Evolutionary conservation across 768 basidiomycete genomes (phyloP).

Genomic region (Tricholoma flavovirens): DNA sequence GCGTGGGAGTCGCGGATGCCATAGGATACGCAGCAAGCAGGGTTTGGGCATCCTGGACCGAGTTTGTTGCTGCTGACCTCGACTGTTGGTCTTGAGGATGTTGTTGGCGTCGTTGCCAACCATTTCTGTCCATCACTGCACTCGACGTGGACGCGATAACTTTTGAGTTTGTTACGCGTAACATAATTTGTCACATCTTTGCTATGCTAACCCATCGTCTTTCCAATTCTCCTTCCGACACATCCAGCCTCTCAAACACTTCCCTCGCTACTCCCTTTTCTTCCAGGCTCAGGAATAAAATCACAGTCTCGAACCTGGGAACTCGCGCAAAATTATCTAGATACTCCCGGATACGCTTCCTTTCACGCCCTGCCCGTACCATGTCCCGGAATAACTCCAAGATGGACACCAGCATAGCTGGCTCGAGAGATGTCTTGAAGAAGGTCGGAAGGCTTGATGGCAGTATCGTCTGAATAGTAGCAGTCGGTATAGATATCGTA

Average conservation of each 20-base stretch:
- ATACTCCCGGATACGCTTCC: slow-evolving; percentile 35
- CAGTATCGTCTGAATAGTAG: slow-evolving; percentile 41
- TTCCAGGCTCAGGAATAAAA: slow-evolving; percentile 51
- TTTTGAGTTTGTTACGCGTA: background rate
- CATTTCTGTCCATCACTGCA: slow-evolving; percentile 30
- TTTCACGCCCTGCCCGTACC: slow-evolving; percentile 16
- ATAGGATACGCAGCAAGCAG: slow-evolving; percentile 66
- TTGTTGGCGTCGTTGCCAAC: slow-evolving; percentile 25
- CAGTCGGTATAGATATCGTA: slow-evolving; percentile 2
- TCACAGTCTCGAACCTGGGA: slow-evolving; percentile 57
- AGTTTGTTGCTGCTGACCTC: slow-evolving; percentile 31
- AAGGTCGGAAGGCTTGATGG: slow-evolving; percentile 52
- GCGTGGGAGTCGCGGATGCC: slow-evolving; percentile 71
- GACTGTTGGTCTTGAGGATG: slow-evolving; percentile 15
- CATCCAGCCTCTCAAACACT: slow-evolving; percentile 40
- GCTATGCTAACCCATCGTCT: slow-evolving; percentile 18
- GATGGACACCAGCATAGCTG: slow-evolving; percentile 52
- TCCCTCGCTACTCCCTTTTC: slow-evolving; percentile 47
- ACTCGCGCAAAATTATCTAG: slow-evolving; percentile 49
- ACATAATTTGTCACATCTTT: background rate
- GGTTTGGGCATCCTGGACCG: slow-evolving; percentile 63
- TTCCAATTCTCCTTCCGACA: slow-evolving; percentile 12
- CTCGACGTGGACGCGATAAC: background rate
- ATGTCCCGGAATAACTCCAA: slow-evolving; percentile 42
- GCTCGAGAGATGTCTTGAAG: slow-evolving; percentile 68